A percentile compares a stretch with the other conserved stretches of the same genome.
These are phyloP conservation scores for Gynochthodes officinalis DNA, from an alignment of 257 asterid genomes.

Conservation along the genomic window DNA sequence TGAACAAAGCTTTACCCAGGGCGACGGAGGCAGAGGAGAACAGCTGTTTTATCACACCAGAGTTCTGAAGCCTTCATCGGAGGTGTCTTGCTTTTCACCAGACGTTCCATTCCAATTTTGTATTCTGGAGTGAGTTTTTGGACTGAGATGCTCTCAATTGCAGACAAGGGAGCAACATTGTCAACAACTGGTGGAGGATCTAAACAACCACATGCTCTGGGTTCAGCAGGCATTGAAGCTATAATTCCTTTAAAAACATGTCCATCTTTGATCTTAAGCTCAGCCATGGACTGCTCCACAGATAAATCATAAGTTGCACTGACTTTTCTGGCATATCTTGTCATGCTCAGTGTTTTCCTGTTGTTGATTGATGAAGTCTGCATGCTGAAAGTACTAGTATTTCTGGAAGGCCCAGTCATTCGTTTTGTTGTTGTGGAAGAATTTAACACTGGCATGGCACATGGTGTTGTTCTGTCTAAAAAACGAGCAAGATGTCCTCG, in stretches of 20 bases:
- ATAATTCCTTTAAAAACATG: slow-evolving; percentile 66
- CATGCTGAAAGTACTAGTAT: slow-evolving; percentile 35
- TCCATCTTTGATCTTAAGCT: slow-evolving; percentile 64
- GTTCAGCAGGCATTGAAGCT: slow-evolving; percentile 67
- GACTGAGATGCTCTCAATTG: slow-evolving; percentile 53
- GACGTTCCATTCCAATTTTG: slow-evolving; percentile 62
- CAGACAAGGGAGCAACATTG: slow-evolving; percentile 64
- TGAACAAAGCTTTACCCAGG: slow-evolving; percentile 56
- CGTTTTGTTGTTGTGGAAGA: slow-evolving; percentile 37
- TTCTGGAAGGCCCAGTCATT: slow-evolving; percentile 34
- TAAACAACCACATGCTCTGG: slow-evolving; percentile 73
- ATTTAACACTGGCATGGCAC: slow-evolving; percentile 34
- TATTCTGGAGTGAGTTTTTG: slow-evolving; percentile 72
- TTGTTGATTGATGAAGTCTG: slow-evolving; percentile 34
- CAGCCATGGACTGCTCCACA: slow-evolving; percentile 60
- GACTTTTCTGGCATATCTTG: slow-evolving; percentile 32
- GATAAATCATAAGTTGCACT: slow-evolving; percentile 28
- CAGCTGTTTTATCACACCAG: slow-evolving; percentile 71
- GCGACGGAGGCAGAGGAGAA: slow-evolving; percentile 78
- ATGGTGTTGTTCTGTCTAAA: slow-evolving; percentile 44
- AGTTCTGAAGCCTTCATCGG: slow-evolving; percentile 70
- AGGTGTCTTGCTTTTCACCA: slow-evolving; percentile 64
- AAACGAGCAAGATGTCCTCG: slow-evolving; percentile 76
- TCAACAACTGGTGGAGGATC: slow-evolving; percentile 62
- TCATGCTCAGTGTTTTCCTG: slow-evolving; percentile 30